Evolutionary conservation across 805 yeast species (phyloP), one percentile per base, ranked within the genome.

Genomic region (baker's yeast (Saccharomyces cerevisiae)): DNA sequence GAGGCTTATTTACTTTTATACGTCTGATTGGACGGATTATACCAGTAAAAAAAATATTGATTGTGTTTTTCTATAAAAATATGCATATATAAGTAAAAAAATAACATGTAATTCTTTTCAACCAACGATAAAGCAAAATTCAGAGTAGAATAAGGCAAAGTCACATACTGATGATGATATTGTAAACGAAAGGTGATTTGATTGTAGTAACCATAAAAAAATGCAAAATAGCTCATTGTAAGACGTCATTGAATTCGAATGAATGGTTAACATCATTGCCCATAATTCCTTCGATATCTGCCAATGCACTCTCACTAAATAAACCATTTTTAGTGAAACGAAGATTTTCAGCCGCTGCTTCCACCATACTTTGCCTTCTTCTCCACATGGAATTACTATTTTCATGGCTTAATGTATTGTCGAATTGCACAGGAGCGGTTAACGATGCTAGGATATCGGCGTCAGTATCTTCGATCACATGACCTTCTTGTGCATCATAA

Each of bases 241-340:
- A 51, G 6, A 63, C 61, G 50, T 65, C 70, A 53, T 60, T 64
- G 41, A 65, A 59, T 10, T 65, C 66, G 43, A 64, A 61, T 6
- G 62, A 57, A 1, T 62, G 51, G 6, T 62, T 46, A 14, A 48
- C 49, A 13, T 57, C 61, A 22, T 53, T 57, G 21, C 63, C 65
- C 17, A 70, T 59, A 49, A 68, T 73, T 53, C 86, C 88, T 63
- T 87, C 94, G 46, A 87, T 88, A 62, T 84, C 88, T 9, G 83
- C 82, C 62, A 87, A 68, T 2, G 89, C 83, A 55, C 80, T 81
- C 66, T 87, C 94, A 64, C 86, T 84, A 67, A 87, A 87, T 53
- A 87, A 70, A 4, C 95, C 95, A 57, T 82, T 80, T 62, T 81
- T 85, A 0, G 95, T 87, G 21, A 85, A 82, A 58, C 92, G 74